Evolutionary conservation across 1,139 yeast genomes (phyloP), one percentile per base, ranked within the genome.

Genomic region (Debaryomyces subglobosus): DNA sequence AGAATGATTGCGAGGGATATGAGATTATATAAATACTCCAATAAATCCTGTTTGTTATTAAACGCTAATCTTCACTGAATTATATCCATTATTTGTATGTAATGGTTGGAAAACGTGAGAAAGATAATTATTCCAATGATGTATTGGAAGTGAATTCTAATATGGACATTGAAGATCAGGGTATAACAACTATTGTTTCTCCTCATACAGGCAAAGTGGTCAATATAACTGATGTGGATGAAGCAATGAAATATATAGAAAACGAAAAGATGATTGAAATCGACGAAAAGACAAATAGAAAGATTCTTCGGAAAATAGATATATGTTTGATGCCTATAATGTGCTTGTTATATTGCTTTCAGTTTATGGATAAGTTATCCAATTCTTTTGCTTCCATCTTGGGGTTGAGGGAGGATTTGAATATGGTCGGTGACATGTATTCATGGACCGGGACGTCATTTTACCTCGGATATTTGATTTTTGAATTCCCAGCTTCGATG

Each of bases 291-390:
- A 53, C 53, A n/a, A 44, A 55, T 12, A 48, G 43, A 16, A 50
- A 50, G 33, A 35, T 61, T n/a, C 62, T 47, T 23, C 44, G 79
- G 49, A 85, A 84, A 57, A 80, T 81, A 40, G 88, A 84, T 56
- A 40, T 76, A 12, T 77, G 63, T 53, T 58, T 85, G 51, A 65
- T 81, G 54, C 84, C 88, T 0, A 50, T 83, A 43, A 69, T 84
- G 68, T 77, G 83, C 56, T 52, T 79, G 13, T 60, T 82, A 23
- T 81, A 81, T 63, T 73, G 81, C 8, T 64, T 74, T 38, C 89
- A 84, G 63, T 81, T 75, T 49, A 80, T 84, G 82, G 90, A 85
- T 60, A 85, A 85, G 58, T 64, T 72, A 10, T 68, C 86, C 15
- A 79, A 72, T 37, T 69, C 83, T 15, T 78, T 76, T 48, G 88